Evolutionary conservation across 495 filamentous ascomycete genomes (phyloP), one percentile per base, ranked within the genome.

Genomic region (Aspergillus campestris): DNA sequence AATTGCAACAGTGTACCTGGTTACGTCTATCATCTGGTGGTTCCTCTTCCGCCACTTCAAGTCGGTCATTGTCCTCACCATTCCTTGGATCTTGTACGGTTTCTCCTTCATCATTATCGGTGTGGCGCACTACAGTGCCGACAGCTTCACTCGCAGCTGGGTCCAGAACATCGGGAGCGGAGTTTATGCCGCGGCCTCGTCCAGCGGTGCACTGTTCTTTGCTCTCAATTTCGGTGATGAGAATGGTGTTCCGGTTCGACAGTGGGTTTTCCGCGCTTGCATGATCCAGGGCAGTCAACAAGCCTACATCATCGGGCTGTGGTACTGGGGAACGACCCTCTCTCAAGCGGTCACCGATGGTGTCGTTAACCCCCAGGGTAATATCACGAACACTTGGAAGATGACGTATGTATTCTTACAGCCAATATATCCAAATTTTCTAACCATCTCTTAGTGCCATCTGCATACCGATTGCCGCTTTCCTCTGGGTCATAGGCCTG

Each of bases 41-140:
- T 64, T 70, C 37, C 52, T 82, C 39, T 84, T 83, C 65, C 75
- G 83, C 9, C 69, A 62, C 36, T 69, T 77, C 57, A 77, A 79
- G 56, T 80, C 81, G 0, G 71, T 79, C n/a, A 75, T 76, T 38
- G 73, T 76, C 7, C 67, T 86, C 2, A 75, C 76, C 2, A 54
- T 74, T 3, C 67, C 82, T 31, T 86, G 80, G 73, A 52, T 81
- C 52, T 66, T 84, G 50, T 87, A 82, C 45, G 82, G 81, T 9
- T 45, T 75, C 0, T 81, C 81, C 6, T 86, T 87, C 61, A 62
- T 84, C 45, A 59, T 86, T 7, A 74, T 87, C 31, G 83, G 82
- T 6, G 52, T 84, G 13, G 76, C 81, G n/a, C 81, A 81, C 24
- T 78, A 77, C 42, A 65, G 72, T 41, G 34, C 49, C 8, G 62